Base-by-base conservation (phyloP, 352 stramenopile genomes). In the Aphanomyces astaci region DNA sequence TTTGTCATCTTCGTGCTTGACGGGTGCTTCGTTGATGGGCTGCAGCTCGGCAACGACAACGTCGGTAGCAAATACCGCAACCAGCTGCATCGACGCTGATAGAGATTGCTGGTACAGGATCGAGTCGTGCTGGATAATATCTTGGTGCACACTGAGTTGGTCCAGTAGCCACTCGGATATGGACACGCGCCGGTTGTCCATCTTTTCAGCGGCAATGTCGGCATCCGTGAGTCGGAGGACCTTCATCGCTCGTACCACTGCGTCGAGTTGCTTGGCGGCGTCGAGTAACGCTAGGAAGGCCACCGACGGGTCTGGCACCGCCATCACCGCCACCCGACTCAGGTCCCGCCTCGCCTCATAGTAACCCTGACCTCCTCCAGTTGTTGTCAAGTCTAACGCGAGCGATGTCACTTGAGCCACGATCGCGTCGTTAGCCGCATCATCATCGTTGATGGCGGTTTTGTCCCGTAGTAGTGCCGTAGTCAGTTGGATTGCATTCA, bases 221-320 rank as follows among this genome's bases (percentile, higher is more conserved):
- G 4, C 40, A 13, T 31, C 28, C 11, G 25, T 39, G 31, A 68
- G 32, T 4, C 39, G n/a, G 19, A 68, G 32, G 15, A 68, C 19
- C 5, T 27, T 36, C 24, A 52, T 22, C 2, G 33, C 48, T 4
- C 27, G 62, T 13, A 32, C 46, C 4, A 57, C 15, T 17, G 62
- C 62, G 5, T 31, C 32, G 22, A 68, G 62, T 48, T 68, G 56
- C 19, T 60, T 68, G 28, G 49, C 19, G 39, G 39, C 57, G 3
- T 52, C 62, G 22, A 68, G 43, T 4, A 68, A 25, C 32, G 33
- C 32, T 7, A 52, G n/a, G n/a, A 24, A 39, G 3, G 49, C n/a
- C n/a, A n/a, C 4, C 36, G 43, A n/a, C 22, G 25, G 13, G n/a
- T 68, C 43, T 1, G 25, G 4, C 7, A 60, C 48, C 9, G 22